Evolutionary conservation across 768 basidiomycete genomes (phyloP), one percentile per base, ranked within the genome.

Genomic region (Myochromella boudieri): DNA sequence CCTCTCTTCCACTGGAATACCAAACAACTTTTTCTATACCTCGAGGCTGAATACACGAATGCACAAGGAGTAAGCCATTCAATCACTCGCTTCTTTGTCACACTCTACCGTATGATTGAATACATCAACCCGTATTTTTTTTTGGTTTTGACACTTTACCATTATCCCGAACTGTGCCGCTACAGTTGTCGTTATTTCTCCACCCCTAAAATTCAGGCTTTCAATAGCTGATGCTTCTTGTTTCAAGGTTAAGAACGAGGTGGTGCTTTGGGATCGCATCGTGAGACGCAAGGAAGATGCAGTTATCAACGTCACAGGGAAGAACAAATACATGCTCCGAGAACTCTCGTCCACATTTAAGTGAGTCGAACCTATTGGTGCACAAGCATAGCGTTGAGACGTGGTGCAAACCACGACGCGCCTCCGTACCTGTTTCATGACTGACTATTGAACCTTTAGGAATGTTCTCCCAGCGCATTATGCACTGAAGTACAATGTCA

Each of bases 1-100:
- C 81, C 93, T 10, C 73, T 95, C 24, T 95, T 94, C 68, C 72
- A 94, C 67, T 95, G 92, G 92, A 95, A 95, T 66, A 95, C 93
- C n/a, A 95, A 95, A 66, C 93, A 95, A 61, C 60, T 95, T 9
- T 95, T 95, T 63, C 64, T 95, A 10, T 93, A 90, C 59, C 77
- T 95, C 26, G 80, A 84, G 56, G 93, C 89, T 0, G 91, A 95
- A 63, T 95, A 93, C 61, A 75, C 74, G 26, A 87, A 84, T 44
- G 64, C 74, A 0, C 69, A 85, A 63, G 83, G 89, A 37, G 92
- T 92, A 61, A 69, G 88, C n/a, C n/a, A n/a, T n/a, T n/a, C n/a
- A n/a, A n/a, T n/a, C n/a, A 28, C 6, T 22, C 34, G 37, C 36
- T 33, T 40, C 18, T 7, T n/a, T 34, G n/a, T n/a, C 29, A 31